Percentiles rank a stretch among this genome's conserved stretches.
Evolutionary conservation across 2,329 filamentous ascomycete genomes (phyloP).

Genomic region (Calcarisporium arbuscula): DNA sequence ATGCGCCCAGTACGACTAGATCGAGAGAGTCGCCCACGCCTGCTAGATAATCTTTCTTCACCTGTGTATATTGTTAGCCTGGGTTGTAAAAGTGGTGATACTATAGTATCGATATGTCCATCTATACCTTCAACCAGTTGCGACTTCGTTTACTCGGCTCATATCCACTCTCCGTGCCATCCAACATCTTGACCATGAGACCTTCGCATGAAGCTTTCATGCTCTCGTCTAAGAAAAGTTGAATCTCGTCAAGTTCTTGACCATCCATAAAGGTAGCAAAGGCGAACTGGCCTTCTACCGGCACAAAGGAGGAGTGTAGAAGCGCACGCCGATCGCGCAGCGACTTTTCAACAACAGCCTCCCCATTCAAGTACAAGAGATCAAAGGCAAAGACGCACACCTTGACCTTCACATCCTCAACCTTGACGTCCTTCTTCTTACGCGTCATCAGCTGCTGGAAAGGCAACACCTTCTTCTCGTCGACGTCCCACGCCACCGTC

Average conservation of each 20-base stretch:
- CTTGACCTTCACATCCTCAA: conserved; percentile 92
- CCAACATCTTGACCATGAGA: conserved; percentile 99
- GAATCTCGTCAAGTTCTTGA: conserved; percentile 88
- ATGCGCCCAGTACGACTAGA: conserved; percentile 90
- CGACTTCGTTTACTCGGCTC: conserved; percentile 93
- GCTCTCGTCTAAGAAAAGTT: conserved; percentile 84
- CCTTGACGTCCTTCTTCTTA: conserved; percentile 94
- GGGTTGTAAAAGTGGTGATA: too few species aligned
- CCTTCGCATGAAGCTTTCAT: conserved; percentile 96
- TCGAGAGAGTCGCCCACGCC: conserved; percentile 94
- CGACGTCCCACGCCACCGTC: conserved; percentile 93
- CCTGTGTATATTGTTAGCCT: conserved; percentile 37
- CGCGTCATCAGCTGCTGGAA: conserved; percentile 98
- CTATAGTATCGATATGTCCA: too few species aligned
- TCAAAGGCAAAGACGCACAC: conserved; percentile 98
- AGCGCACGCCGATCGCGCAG: conserved; percentile 77
- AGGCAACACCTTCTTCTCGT: conserved; percentile 89
- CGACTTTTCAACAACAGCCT: conserved; percentile 79
- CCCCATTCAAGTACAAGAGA: conserved; percentile 85
- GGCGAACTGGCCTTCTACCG: conserved; percentile 82
- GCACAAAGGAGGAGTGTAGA: conserved; percentile 65
- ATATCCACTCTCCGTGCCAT: conserved; percentile 86
- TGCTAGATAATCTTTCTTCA: conserved; percentile 96
- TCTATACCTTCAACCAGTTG: conserved; percentile 89
- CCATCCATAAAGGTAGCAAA: conserved; percentile 85